phyloP scores from a whole-genome alignment of 2,329 filamentous ascomycete genomes.

The Ophiostoma triangulosporum region DNA sequence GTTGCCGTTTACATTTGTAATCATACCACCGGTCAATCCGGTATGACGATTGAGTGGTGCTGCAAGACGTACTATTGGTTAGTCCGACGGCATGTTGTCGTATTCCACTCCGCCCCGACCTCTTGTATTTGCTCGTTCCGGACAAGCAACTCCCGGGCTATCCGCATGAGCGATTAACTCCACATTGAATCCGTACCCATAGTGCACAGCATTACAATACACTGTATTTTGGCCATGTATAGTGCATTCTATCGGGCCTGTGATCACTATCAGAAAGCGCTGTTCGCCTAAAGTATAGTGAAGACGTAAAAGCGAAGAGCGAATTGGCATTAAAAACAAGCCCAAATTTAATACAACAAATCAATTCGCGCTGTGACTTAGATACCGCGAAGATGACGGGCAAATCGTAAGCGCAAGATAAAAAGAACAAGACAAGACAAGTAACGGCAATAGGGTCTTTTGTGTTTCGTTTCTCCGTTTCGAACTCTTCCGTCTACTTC shows the following conservation, averaged over 20 bases:
- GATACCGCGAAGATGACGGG: background rate
- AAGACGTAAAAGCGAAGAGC: background rate
- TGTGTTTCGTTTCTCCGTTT: background rate
- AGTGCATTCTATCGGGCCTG: background rate
- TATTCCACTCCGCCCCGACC: background rate
- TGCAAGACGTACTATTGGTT: background rate
- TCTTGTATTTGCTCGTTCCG: background rate
- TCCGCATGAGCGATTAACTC: conserved; percentile 2
- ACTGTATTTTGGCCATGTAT: background rate
- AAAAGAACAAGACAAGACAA: background rate
- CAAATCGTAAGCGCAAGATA: background rate
- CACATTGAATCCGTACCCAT: background rate
- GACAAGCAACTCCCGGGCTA: background rate
- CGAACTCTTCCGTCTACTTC: background rate
- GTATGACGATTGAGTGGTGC: background rate
- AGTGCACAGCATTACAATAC: background rate
- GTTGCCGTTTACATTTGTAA: too few species aligned
- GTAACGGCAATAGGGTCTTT: background rate
- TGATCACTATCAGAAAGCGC: background rate
- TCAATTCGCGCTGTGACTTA: background rate
- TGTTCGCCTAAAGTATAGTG: background rate
- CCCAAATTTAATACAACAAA: background rate
- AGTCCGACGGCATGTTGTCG: background rate
- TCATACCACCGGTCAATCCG: background rate
- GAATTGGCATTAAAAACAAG: background rate